phyloP scores from a whole-genome alignment of 148 eudicot genomes.

The Persicaria maculosa region DNA sequence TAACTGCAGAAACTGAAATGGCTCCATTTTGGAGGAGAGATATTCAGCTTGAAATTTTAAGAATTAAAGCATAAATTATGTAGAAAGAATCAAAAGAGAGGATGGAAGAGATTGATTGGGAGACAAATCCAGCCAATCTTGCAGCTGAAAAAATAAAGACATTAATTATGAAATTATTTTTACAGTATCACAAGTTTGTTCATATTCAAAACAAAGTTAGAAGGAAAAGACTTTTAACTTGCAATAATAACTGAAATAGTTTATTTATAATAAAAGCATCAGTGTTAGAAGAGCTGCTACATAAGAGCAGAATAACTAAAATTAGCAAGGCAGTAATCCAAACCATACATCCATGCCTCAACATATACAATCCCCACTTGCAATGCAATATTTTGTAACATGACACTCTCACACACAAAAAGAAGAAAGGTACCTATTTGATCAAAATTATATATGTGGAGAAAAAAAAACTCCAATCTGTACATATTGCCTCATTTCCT shows the following conservation, averaged over 20 bases:
- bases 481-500: constrained; percentile 91
- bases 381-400: background rate
- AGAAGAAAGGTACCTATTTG: background rate
- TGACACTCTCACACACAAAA: background rate
- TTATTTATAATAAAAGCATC: background rate
- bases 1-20: too few relatives aligned
- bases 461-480: background rate
- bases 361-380: background rate
- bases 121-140: constrained; percentile 80
- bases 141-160: constrained; percentile 34
- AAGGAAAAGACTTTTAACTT: background rate
- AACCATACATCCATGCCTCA: background rate
- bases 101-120: constrained; percentile 72
- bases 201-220: background rate
- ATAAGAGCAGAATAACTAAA: background rate
- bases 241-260: background rate
- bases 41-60: too few relatives aligned
- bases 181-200: background rate
- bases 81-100: constrained; percentile 70
- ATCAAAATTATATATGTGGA: background rate
- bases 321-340: background rate
- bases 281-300: background rate
- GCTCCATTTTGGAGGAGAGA: too few relatives aligned
- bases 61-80: too few relatives aligned
- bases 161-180: background rate